Evolutionary conservation across 78 protist species (phyloP).

Genomic region (slime mould (Dictyostelium discoideum)): DNA sequence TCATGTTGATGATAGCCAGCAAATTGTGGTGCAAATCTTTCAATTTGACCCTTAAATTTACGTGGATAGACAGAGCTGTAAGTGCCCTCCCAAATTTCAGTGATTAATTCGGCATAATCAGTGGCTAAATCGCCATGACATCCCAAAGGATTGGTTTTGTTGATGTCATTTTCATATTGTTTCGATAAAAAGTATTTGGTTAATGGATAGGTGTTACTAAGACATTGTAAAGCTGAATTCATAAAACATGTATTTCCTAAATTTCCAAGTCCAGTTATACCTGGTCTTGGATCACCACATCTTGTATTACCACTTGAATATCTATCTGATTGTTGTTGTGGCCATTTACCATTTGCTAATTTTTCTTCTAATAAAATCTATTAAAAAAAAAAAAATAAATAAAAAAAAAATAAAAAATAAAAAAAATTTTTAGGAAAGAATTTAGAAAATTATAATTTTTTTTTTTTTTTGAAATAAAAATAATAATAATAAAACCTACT

Average conservation of each 20-base stretch:
- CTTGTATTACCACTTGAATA: background rate
- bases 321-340: conserved; percentile 12
- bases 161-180: conserved; percentile 61
- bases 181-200: conserved; percentile 64
- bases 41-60: conserved; percentile 76
- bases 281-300: conserved; percentile 66
- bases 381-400: too few relatives aligned
- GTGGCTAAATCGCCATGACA: conserved; percentile 83
- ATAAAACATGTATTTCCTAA: conserved; percentile 97
- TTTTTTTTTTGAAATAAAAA: too few relatives aligned
- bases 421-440: background rate
- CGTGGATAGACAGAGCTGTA: conserved; percentile 58
- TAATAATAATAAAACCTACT: background rate
- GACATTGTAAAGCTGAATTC: conserved; percentile 91
- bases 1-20: conserved; percentile 92
- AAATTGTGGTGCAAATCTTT: conserved; percentile 87
- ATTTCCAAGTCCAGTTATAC: conserved; percentile 88
- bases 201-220: conserved; percentile 54
- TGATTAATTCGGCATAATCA: conserved; percentile 71
- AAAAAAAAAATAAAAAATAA: too few relatives aligned
- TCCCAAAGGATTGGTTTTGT: conserved; percentile 89
- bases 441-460: background rate
- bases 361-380: conserved; percentile 61
- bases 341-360: conserved; percentile 58
- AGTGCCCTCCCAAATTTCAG: conserved; percentile 69